Evolutionary conservation across 2,329 filamentous ascomycete species (phyloP).

Genomic region (Monosporascus sp.): DNA sequence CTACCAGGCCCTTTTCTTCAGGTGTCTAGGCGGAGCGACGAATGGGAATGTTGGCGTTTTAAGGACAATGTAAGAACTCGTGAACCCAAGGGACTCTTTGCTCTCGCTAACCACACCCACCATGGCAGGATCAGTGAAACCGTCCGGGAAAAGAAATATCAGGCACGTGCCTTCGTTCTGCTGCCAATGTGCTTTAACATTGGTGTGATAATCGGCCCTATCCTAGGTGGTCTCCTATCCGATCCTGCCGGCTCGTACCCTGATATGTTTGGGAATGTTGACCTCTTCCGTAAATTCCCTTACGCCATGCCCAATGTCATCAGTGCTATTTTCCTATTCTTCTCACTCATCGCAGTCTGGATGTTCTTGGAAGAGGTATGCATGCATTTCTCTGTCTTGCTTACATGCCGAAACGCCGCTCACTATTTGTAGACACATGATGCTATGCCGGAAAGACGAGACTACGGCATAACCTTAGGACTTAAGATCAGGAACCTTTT

Average conservation of each 20-base stretch:
- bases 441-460: constrained; percentile 32
- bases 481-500: constrained; percentile 26
- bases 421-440: constrained; percentile 37
- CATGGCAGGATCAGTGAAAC: constrained; percentile 36
- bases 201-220: constrained; percentile 53
- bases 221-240: constrained; percentile 41
- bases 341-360: constrained; percentile 39
- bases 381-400: constrained; percentile 2
- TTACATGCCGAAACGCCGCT: background rate
- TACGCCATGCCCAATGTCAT: constrained; percentile 52
- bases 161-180: constrained; percentile 38
- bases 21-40: constrained; percentile 59
- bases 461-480: constrained; percentile 38
- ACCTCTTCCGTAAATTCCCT: constrained; percentile 43
- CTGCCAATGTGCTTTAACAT: constrained; percentile 67
- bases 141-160: constrained; percentile 37
- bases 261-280: constrained; percentile 37
- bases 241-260: constrained; percentile 40
- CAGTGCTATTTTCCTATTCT: constrained; percentile 41
- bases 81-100: background rate
- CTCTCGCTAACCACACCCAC: constrained; percentile 1
- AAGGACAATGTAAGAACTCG: constrained; percentile 55
- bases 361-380: constrained; percentile 45
- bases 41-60: constrained; percentile 73
- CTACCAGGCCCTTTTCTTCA: constrained; percentile 54